Conservation (phyloP, 2,329 filamentous ascomycete species). For the Metarhizium guizhouense region DNA sequence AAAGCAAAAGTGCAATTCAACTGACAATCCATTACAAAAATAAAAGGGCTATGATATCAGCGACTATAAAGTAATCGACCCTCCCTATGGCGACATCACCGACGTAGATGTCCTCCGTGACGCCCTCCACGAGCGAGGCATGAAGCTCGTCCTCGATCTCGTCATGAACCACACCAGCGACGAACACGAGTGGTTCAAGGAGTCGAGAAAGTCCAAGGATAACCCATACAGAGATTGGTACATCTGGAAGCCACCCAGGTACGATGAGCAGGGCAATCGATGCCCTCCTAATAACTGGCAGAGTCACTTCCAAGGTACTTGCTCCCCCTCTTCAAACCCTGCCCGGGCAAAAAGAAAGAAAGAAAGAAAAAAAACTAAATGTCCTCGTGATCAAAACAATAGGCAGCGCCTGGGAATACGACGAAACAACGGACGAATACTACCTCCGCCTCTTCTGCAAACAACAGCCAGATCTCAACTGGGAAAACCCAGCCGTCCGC, state of each 20-base stretch:
- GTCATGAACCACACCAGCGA: conserved; percentile 63
- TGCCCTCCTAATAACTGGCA: conserved; percentile 54
- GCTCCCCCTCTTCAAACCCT: neutral
- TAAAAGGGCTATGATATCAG: conserved; percentile 57
- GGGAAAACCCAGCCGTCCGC: conserved; percentile 59
- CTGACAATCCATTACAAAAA: too few relatives aligned
- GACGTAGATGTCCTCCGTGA: conserved; percentile 58
- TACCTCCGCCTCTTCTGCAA: conserved; percentile 62
- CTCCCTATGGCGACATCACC: conserved; percentile 55
- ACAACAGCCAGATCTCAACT: conserved; percentile 71
- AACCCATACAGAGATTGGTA: conserved; percentile 53
- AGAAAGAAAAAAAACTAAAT: too few relatives aligned
- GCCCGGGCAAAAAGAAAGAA: neutral
- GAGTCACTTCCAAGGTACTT: conserved; percentile 27
- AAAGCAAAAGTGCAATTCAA: too few relatives aligned
- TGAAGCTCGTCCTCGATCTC: conserved; percentile 64
- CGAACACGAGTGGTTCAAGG: conserved; percentile 49
- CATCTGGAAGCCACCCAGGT: conserved; percentile 53
- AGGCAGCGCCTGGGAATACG: conserved; percentile 36
- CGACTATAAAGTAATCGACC: conserved; percentile 58
- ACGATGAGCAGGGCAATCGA: conserved; percentile 46
- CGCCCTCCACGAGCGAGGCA: conserved; percentile 50
- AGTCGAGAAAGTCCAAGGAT: conserved; percentile 43
- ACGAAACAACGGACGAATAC: conserved; percentile 39
- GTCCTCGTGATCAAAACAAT: neutral